Evolutionary conservation across 495 filamentous ascomycete species (phyloP).

Genomic region (Neurospora sp.): DNA sequence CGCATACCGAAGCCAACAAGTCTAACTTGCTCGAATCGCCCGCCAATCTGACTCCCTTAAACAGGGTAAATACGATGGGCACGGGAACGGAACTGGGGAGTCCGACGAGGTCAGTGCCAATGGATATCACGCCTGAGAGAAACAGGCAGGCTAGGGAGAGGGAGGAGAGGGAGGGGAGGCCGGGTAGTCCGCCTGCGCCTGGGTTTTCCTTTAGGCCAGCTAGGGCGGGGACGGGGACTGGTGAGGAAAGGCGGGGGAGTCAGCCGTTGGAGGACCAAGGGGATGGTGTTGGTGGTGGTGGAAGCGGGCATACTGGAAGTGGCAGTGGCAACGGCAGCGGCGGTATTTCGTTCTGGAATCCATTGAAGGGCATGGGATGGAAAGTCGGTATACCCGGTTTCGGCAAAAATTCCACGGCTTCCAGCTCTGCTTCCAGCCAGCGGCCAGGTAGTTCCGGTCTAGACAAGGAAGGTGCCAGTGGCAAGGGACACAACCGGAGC

Average conservation of each 20-base stretch:
- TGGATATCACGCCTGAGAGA: background rate
- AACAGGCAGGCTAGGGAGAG: background rate
- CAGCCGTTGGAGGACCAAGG: too few species aligned
- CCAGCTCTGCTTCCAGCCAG: too few species aligned
- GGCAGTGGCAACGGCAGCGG: too few species aligned
- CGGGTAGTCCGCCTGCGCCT: background rate
- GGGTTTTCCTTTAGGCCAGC: background rate
- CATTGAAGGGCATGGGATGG: background rate
- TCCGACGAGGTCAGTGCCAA: background rate
- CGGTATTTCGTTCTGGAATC: constrained; percentile 22
- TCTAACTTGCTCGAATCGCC: background rate
- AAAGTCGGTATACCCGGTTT: background rate
- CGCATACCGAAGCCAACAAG: background rate
- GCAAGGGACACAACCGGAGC: constrained; percentile 5
- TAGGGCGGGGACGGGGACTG: background rate
- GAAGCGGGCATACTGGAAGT: too few species aligned
- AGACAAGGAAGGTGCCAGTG: constrained; percentile 18
- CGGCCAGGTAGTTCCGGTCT: constrained; percentile 14
- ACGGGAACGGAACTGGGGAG: background rate
- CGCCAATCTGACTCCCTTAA: background rate
- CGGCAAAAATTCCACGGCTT: too few species aligned
- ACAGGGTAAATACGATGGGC: background rate
- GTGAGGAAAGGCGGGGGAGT: too few species aligned
- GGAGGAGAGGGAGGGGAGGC: background rate
- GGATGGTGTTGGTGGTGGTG: too few species aligned